A percentile compares a stretch with the other conserved stretches of the same genome.
These are phyloP conservation scores for Oxalis stricta DNA, from an alignment of 441 rosid species.

Conservation along the genomic window DNA sequence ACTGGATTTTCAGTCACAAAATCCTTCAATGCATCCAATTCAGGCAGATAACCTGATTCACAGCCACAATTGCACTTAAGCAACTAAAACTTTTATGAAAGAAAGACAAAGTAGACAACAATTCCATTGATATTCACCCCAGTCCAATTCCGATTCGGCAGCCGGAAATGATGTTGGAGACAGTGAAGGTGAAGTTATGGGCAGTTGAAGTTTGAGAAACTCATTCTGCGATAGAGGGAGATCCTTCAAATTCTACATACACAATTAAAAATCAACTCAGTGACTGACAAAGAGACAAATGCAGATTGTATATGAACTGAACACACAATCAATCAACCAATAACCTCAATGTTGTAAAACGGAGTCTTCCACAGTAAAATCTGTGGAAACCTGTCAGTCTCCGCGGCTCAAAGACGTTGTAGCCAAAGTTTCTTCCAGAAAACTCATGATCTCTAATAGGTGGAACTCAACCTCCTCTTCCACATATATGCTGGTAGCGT, in stretches of 20 bases:
- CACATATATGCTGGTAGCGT: conserved; percentile 38
- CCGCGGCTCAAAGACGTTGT: conserved; percentile 16
- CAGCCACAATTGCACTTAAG: conserved; percentile 12
- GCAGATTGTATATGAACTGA: not conserved
- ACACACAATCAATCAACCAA: not conserved
- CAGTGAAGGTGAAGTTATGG: conserved; percentile 28
- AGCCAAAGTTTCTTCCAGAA: conserved; percentile 28
- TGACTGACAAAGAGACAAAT: not conserved
- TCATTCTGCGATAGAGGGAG: conserved; percentile 48
- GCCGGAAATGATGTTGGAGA: conserved; percentile 24
- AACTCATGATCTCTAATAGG: conserved; percentile 21
- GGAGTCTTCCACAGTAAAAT: conserved; percentile 54
- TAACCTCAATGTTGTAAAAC: conserved; percentile 61
- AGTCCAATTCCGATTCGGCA: conserved; percentile 28
- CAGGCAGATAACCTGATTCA: conserved; percentile 60
- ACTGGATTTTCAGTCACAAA: conserved; percentile 27
- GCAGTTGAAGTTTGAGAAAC: conserved; percentile 37
- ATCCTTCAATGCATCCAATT: conserved; percentile 45
- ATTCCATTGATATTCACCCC: conserved; percentile 41
- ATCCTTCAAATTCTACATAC: conserved; percentile 36
- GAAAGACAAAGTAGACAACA: not conserved
- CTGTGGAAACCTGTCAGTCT: conserved; percentile 13
- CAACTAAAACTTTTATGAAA: not conserved
- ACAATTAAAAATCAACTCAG: conserved; percentile 9
- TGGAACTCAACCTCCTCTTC: conserved; percentile 77